phyloP scores from a whole-genome alignment of 2,329 filamentous ascomycete genomes.

The Xylariaceae sp. region DNA sequence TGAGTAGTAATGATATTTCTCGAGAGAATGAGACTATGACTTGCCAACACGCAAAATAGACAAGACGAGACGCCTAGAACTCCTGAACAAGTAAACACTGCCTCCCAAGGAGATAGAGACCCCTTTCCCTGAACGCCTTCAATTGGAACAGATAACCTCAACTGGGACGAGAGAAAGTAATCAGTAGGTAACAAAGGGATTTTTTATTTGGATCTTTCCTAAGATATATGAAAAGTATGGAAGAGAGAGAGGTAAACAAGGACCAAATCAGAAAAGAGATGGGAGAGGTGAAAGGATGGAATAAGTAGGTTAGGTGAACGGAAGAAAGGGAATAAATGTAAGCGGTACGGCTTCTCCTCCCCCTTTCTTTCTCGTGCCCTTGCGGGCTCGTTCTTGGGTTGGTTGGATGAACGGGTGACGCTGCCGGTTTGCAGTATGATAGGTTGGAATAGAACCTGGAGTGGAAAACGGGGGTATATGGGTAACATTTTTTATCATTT shows the following conservation, averaged over 20 bases:
- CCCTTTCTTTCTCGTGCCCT: slow-evolving; percentile 4
- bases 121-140: too few species aligned
- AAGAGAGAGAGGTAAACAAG: too few species aligned
- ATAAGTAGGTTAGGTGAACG: not conserved
- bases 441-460: too few species aligned
- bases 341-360: not conserved
- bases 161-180: not conserved
- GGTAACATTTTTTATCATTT: not conserved
- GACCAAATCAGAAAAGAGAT: not conserved
- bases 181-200: not conserved
- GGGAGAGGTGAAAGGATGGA: not conserved
- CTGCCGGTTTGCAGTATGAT: too few species aligned
- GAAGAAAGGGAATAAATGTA: not conserved
- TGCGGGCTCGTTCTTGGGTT: slow-evolving; percentile 5
- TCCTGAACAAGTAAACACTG: not conserved
- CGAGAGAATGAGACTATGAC: not conserved
- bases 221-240: too few species aligned
- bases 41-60: not conserved
- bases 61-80: not conserved
- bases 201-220: too few species aligned
- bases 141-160: too few species aligned
- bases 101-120: not conserved
- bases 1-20: too few species aligned
- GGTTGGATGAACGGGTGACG: not conserved
- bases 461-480: not conserved